Base-by-base conservation (phyloP, 495 filamentous ascomycete species). In the Aspergillus panamensis region DNA sequence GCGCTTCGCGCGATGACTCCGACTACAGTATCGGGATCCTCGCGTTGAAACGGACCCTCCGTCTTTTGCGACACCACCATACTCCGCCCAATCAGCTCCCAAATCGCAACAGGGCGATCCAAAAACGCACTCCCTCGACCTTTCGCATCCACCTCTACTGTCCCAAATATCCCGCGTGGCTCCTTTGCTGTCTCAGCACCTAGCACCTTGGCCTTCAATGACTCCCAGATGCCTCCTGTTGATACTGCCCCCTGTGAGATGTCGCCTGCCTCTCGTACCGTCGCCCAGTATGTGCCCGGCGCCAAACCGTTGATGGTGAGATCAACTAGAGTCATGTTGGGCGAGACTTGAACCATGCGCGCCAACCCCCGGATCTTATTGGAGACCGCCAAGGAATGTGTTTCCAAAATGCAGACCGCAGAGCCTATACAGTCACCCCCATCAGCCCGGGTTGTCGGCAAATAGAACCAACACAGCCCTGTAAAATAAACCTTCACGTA, bases 361-460 rank as follows among this genome's bases (percentile, higher is more conserved):
- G 82, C 87, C 33, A 95, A 76, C 45, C 90, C 90, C 55, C 89
- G 80, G 66, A 95, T 85, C 62, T 80, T 83, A 68, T 85, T 81
- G 56, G 77, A 71, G 55, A 78, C 76, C 43, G 65, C 64, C 20
- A 59, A 78, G 50, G 84, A 80, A 73, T 95, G 93, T 29, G 91
- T 96, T 76, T 98, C 93, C 60, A 97, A 86, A 68, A 98, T 97
- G 72, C 91, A 95, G 33, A 98, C 94, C 33, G 94, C 94, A 20
- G 93, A 92, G 69, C 84, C 91, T 94, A 68, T 40, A 45, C 17
- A 20, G 16, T 45, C 16, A n/a, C 42, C 8, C 16, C 42, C 9
- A 9, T 45, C 17, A 45, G 42, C 9, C 7, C 20, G 19, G 16
- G 5, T 21, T 45, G 9, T 17, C 42, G 8, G 9, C 5, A 40